Percentiles rank a stretch among this genome's conserved stretches.
These are phyloP conservation scores for Starmerella cellae DNA, from an alignment of 805 yeast genomes.

Conservation along the genomic window DNA sequence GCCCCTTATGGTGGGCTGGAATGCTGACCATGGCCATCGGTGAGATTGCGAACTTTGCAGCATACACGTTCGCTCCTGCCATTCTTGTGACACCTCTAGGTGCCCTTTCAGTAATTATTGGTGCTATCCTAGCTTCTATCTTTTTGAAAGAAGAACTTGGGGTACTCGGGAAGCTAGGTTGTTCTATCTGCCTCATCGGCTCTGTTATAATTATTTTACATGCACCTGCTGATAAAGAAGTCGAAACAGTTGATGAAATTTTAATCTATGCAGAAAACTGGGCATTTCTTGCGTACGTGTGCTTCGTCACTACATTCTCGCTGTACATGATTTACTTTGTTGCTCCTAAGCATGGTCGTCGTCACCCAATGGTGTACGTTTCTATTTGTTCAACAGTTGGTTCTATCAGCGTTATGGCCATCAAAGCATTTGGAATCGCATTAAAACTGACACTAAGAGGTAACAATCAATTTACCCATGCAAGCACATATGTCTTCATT, in stretches of 20 bases:
- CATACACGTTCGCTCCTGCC: conserved; percentile 91
- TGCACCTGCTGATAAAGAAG: conserved; percentile 90
- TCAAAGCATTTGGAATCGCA: conserved; percentile 88
- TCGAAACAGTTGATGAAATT: conserved; percentile 78
- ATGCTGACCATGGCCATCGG: conserved; percentile 81
- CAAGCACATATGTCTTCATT: conserved; percentile 71
- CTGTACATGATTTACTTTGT: conserved; percentile 68
- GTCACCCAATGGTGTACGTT: conserved; percentile 77
- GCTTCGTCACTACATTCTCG: conserved; percentile 52
- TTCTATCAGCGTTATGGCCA: conserved; percentile 78
- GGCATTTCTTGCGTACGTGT: conserved; percentile 50
- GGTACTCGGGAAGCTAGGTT: conserved; percentile 77
- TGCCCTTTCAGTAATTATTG: conserved; percentile 78
- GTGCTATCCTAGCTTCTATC: conserved; percentile 78
- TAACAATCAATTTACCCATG: conserved; percentile 74
- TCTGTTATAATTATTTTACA: conserved; percentile 77
- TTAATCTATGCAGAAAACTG: conserved; percentile 68
- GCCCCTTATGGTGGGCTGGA: conserved; percentile 93
- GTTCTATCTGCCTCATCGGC: conserved; percentile 80
- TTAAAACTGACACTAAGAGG: conserved; percentile 72
- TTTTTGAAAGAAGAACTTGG: conserved; percentile 81
- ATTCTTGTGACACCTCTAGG: conserved; percentile 85
- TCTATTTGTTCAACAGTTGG: conserved; percentile 86
- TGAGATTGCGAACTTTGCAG: conserved; percentile 84
- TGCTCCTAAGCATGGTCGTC: conserved; percentile 66